Percentiles rank a stretch among this genome's conserved stretches.
These are phyloP conservation scores for Saccharum spontaneum DNA, from an alignment of 176 grass and related monocot genomes.

Conservation along the genomic window DNA sequence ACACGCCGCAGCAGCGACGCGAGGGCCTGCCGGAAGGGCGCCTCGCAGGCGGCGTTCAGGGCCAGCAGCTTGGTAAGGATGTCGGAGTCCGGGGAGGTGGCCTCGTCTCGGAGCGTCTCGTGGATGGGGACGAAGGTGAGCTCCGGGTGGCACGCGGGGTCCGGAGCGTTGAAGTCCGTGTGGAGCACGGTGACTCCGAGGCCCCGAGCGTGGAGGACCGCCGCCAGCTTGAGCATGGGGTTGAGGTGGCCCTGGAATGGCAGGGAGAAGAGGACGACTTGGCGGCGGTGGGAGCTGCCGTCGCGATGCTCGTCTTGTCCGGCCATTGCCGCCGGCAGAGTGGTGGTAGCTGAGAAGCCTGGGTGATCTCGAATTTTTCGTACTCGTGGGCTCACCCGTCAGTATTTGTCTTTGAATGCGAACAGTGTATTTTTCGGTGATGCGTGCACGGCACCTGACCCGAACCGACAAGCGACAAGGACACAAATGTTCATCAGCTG, in stretches of 20 bases:
- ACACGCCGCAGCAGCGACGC: neutral
- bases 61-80: neutral
- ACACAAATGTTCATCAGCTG: too few relatives aligned
- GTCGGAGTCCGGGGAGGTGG: neutral
- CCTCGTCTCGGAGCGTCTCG: neutral
- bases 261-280: slow-evolving; percentile 36
- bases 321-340: neutral
- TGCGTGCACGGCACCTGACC: too few relatives aligned
- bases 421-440: neutral
- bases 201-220: slow-evolving; percentile 17
- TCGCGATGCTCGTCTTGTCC: neutral
- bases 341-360: neutral
- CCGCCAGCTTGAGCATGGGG: slow-evolving; percentile 45
- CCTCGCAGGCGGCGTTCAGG: neutral
- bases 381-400: neutral
- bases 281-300: neutral
- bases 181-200: slow-evolving; percentile 46
- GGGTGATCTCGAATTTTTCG: neutral
- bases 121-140: slow-evolving; percentile 32
- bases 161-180: slow-evolving; percentile 35
- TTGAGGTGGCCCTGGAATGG: slow-evolving; percentile 53
- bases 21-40: neutral
- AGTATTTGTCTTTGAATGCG: too few relatives aligned
- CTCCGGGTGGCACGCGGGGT: slow-evolving; percentile 29
- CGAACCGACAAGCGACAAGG: too few relatives aligned